A percentile compares a stretch with the other conserved stretches of the same genome.
These are phyloP conservation scores for Anaeramoeba ignava DNA, from an alignment of 78 protist genomes.

Conservation along the genomic window DNA sequence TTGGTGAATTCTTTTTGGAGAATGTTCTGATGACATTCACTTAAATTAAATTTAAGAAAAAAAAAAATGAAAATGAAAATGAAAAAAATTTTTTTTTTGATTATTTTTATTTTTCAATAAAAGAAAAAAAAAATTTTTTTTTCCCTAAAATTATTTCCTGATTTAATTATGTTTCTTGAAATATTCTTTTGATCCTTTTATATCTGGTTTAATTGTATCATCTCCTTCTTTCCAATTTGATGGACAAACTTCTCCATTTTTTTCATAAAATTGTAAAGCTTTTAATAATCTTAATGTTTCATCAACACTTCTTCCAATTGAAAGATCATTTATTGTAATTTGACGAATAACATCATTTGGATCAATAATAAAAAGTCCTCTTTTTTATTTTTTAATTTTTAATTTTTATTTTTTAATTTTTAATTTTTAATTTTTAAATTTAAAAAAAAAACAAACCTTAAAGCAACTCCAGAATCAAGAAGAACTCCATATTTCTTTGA, in stretches of 20 bases:
- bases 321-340: constrained; percentile 56
- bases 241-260: constrained; percentile 71
- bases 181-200: too few relatives aligned
- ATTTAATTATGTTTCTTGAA: too few relatives aligned
- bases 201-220: too few relatives aligned
- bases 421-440: background rate
- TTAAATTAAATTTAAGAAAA: too few relatives aligned
- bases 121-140: too few relatives aligned
- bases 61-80: too few relatives aligned
- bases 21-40: too few relatives aligned
- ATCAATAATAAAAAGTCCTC: constrained; percentile 66
- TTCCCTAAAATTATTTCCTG: too few relatives aligned
- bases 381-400: constrained; percentile 50
- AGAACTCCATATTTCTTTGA: constrained; percentile 67
- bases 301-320: constrained; percentile 71
- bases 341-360: constrained; percentile 50
- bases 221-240: too few relatives aligned
- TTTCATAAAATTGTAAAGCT: constrained; percentile 55
- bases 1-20: too few relatives aligned
- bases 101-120: too few relatives aligned
- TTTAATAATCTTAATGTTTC: constrained; percentile 61
- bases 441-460: background rate
- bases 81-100: too few relatives aligned
- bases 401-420: background rate
- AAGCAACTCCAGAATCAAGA: constrained; percentile 26